These are phyloP conservation scores for Umbelopsis ramanniana DNA, from an alignment of 192 early-diverging fungal species.

Conservation along the genomic window DNA sequence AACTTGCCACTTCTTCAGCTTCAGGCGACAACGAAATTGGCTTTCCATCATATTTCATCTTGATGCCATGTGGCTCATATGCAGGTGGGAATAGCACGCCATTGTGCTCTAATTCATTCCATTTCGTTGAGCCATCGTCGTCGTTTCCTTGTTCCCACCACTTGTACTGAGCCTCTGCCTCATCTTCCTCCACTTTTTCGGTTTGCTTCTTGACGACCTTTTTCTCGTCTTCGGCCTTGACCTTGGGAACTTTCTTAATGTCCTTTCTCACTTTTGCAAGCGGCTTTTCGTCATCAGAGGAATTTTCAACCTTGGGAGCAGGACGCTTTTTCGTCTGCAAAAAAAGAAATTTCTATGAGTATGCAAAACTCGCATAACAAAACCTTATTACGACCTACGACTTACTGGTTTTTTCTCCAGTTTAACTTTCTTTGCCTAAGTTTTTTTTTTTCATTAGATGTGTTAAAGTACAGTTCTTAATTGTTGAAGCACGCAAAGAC, in stretches of 20 bases:
- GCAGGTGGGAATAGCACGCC: constrained; percentile 91
- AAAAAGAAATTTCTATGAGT: too few relatives aligned
- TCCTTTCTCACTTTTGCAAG: constrained; percentile 19
- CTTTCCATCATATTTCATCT: constrained; percentile 86
- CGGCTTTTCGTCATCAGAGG: constrained; percentile 24
- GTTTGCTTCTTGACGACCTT: constrained; percentile 18
- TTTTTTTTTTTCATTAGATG: too few relatives aligned
- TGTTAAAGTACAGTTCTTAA: too few relatives aligned
- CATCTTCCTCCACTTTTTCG: constrained; percentile 48
- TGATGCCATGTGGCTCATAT: constrained; percentile 88
- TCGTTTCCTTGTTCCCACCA: constrained; percentile 72
- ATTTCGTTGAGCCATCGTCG: constrained; percentile 73
- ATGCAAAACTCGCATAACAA: not conserved
- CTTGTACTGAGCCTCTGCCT: constrained; percentile 65
- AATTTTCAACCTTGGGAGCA: constrained; percentile 24
- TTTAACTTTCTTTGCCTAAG: constrained; percentile 37
- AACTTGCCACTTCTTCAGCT: constrained; percentile 94
- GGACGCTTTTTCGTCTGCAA: not conserved
- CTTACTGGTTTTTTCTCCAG: constrained; percentile 22
- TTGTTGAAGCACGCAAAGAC: too few relatives aligned
- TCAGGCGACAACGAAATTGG: constrained; percentile 66
- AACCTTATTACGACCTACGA: not conserved
- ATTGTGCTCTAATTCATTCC: constrained; percentile 85
- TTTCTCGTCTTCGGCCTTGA: constrained; percentile 34
- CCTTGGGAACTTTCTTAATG: constrained; percentile 40